These are phyloP conservation scores for Nemania diffusa DNA, from an alignment of 2,329 filamentous ascomycete species.

Conservation along the genomic window DNA sequence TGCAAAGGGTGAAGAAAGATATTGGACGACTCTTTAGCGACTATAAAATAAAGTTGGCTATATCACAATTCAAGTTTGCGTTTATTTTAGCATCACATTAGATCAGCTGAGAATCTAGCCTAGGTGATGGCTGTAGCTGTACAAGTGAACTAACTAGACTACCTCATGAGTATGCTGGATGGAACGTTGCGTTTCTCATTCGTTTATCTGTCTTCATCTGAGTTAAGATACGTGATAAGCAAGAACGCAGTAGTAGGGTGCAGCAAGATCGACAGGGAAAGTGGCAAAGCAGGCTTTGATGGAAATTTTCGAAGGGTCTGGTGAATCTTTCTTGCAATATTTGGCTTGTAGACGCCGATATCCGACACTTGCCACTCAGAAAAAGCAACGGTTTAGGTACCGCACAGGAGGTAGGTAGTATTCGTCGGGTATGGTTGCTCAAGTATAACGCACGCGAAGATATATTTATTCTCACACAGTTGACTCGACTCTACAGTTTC, in stretches of 20 bases:
- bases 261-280: not conserved
- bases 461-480: not conserved
- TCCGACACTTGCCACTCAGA: not conserved
- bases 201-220: not conserved
- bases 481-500: not conserved
- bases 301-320: not conserved
- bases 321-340: not conserved
- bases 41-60: not conserved
- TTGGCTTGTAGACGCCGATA: not conserved
- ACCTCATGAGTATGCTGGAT: not conserved
- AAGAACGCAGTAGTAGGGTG: not conserved
- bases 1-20: not conserved
- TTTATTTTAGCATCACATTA: not conserved
- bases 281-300: conserved; percentile 3
- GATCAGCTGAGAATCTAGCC: not conserved
- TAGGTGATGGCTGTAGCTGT: not conserved
- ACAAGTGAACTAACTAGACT: not conserved
- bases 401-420: not conserved
- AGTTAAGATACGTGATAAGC: not conserved
- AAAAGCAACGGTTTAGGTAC: not conserved
- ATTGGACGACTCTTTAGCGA: not conserved
- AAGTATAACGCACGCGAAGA: not conserved
- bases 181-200: conserved; percentile 6
- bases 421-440: not conserved
- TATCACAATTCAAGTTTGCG: not conserved